Conservation (phyloP, 257 asterid species). For the Coffea canephora region DNA sequence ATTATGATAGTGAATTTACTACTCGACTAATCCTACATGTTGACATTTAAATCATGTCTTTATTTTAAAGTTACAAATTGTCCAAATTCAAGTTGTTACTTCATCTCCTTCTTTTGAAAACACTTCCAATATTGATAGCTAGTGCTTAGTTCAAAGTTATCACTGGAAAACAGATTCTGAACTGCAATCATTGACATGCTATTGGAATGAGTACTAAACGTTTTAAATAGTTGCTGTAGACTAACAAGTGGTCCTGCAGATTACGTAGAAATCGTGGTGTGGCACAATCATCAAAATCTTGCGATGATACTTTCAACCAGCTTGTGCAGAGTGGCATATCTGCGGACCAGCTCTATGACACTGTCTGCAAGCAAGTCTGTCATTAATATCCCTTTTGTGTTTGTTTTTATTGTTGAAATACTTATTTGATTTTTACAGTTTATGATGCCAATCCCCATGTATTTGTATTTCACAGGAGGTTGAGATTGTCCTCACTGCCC, state of each 20-base stretch:
- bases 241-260: constrained; percentile 45
- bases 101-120: background rate
- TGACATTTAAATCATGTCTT: too few relatives aligned
- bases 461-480: constrained; percentile 54
- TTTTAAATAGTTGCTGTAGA: background rate
- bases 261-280: constrained; percentile 65
- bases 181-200: background rate
- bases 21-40: background rate
- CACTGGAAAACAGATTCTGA: background rate
- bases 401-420: background rate
- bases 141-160: background rate
- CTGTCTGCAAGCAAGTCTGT: constrained; percentile 91
- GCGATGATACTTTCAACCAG: constrained; percentile 82
- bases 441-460: constrained; percentile 12
- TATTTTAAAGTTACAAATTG: background rate
- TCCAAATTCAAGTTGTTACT: background rate
- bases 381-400: background rate
- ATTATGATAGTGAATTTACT: background rate
- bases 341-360: constrained; percentile 71
- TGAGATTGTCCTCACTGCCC: constrained; percentile 98
- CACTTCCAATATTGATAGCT: background rate
- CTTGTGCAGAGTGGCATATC: constrained; percentile 80
- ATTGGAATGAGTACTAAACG: background rate
- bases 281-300: constrained; percentile 67
- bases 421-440: background rate